Percentiles rank a stretch among this genome's conserved stretches.
Conservation (phyloP, 2,329 filamentous ascomycete species). For the Fulvia fulva region DNA sequence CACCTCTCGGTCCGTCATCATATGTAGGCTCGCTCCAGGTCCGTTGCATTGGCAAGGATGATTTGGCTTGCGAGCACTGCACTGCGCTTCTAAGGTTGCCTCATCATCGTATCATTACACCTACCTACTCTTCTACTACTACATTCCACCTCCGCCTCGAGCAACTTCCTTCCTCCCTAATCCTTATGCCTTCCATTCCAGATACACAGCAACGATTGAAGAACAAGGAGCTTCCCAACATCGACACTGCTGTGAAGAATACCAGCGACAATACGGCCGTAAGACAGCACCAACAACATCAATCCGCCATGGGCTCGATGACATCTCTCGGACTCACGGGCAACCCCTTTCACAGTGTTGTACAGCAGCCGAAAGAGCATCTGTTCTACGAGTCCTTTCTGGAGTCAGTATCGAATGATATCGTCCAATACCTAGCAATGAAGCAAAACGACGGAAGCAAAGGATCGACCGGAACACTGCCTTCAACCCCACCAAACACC, state of each 20-base stretch:
- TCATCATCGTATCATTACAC: neutral
- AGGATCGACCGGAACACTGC: neutral
- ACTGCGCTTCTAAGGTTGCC: neutral
- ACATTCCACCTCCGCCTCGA: neutral
- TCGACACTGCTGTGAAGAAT: neutral
- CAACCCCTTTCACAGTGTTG: neutral
- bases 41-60: slow-evolving; percentile 1
- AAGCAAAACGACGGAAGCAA: slow-evolving; percentile 1
- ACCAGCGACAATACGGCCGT: neutral
- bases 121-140: neutral
- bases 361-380: slow-evolving; percentile 10
- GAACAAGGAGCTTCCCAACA: neutral
- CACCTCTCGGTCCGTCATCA: slow-evolving; percentile 4
- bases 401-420: slow-evolving; percentile 26
- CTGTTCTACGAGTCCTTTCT: slow-evolving; percentile 27
- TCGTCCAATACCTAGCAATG: slow-evolving; percentile 20
- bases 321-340: neutral
- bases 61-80: neutral
- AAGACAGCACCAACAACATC: neutral
- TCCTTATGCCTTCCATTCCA: slow-evolving; percentile 4
- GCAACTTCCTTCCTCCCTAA: neutral
- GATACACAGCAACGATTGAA: slow-evolving; percentile 1
- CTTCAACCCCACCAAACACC: neutral
- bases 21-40: slow-evolving; percentile 3
- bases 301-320: neutral